Evolutionary conservation across 1,284 basidiomycete genomes (phyloP).

Genomic region (Anthracocystis setariae): DNA sequence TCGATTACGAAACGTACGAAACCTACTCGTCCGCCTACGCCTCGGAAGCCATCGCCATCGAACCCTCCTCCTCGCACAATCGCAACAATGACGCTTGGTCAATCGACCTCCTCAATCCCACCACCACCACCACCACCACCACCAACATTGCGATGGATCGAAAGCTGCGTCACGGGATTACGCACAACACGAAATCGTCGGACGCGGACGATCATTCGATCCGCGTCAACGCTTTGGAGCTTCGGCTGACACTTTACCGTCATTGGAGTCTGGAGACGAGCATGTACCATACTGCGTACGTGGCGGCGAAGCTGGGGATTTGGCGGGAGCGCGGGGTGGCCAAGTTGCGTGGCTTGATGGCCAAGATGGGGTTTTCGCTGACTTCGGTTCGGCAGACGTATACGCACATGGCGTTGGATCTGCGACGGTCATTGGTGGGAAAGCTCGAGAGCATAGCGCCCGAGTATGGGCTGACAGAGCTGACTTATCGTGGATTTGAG

Average conservation of each 20-base stretch:
- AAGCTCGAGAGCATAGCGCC: conserved; percentile 91
- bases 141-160: conserved; percentile 4
- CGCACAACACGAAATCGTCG: conserved; percentile 31
- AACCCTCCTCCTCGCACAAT: conserved; percentile 14
- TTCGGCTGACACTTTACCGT: conserved; percentile 87
- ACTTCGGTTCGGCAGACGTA: conserved; percentile 92
- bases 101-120: conserved; percentile 23
- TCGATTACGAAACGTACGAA: conserved; percentile 88
- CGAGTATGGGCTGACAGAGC: conserved; percentile 94
- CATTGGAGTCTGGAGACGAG: conserved; percentile 98
- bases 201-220: conserved; percentile 61
- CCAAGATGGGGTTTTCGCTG: conserved; percentile 98
- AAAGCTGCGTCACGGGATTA: conserved; percentile 10
- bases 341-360: conserved; percentile 86
- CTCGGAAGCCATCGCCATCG: conserved; percentile 57
- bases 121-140: neutral
- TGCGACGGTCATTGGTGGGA: conserved; percentile 82
- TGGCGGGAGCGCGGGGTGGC: conserved; percentile 95
- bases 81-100: conserved; percentile 27
- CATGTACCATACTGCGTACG: conserved; percentile 97
- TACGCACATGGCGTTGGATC: conserved; percentile 93
- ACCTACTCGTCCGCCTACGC: conserved; percentile 56
- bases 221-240: conserved; percentile 55
- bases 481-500: conserved; percentile 91
- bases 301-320: conserved; percentile 91